phyloP scores from a whole-genome alignment of 257 asterid genomes.

The Solanum appendiculatum region DNA sequence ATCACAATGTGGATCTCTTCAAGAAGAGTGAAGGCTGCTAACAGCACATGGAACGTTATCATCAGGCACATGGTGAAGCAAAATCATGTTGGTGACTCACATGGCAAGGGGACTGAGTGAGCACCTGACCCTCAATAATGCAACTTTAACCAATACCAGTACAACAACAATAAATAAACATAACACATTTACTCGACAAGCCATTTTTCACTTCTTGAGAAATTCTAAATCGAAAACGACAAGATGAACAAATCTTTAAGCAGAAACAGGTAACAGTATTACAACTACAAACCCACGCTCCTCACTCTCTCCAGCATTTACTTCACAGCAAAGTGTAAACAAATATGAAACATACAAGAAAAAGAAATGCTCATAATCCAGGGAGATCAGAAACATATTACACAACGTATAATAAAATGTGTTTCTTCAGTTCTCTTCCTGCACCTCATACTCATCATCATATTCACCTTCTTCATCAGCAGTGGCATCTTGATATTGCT shows the following conservation, averaged over 20 bases:
- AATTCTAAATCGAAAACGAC: neutral
- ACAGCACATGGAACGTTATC: neutral
- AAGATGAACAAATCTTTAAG: neutral
- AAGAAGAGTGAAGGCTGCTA: neutral
- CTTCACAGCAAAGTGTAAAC: neutral
- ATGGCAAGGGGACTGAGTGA: neutral
- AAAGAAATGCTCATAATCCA: neutral
- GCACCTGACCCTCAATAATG: neutral
- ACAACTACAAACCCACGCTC: neutral
- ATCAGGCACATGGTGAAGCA: neutral
- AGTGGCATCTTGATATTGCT: conserved; percentile 93
- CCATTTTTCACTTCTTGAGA: neutral
- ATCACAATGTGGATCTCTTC: neutral
- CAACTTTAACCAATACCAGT: neutral
- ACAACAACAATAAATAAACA: neutral
- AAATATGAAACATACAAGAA: neutral
- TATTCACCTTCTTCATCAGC: conserved; percentile 78
- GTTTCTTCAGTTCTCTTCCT: neutral
- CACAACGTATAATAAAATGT: neutral
- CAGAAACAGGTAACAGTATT: neutral
- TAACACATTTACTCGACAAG: neutral
- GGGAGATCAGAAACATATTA: neutral
- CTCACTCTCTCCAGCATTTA: neutral
- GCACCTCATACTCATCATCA: conserved; percentile 43
- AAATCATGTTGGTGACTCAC: neutral